Evolutionary conservation across 352 stramenopile species (phyloP), one percentile per base, ranked within the genome.

Genomic region (Phytophthora megakarya): DNA sequence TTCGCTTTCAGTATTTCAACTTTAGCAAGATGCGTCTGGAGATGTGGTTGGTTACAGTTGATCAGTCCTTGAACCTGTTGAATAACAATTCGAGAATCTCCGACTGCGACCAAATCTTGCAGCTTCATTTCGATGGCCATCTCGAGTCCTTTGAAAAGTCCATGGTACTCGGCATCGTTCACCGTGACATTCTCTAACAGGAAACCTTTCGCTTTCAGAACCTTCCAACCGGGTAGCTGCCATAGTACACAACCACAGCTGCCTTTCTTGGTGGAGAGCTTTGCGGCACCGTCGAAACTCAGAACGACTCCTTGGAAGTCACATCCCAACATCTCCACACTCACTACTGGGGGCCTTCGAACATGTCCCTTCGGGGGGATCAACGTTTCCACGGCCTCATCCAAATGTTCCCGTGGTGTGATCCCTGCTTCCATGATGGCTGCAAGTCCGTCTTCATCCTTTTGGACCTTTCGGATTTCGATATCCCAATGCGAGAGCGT

Each of bases 1-100:
- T n/a, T n/a, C n/a, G n/a, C n/a, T n/a, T n/a, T n/a, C n/a, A n/a
- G n/a, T n/a, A n/a, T n/a, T n/a, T n/a, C 11, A 5, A 32, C 26
- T 32, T 32, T 9, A 32, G 9, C 26, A 32, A 5, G 5, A 10
- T 9, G 5, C 26, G 9, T 32, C 15, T 3, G 44, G 15, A n/a
- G n/a, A 12, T 46, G n/a, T 1, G 48, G 48, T 15, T 56, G 48
- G 3, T 56, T 45, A 46, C 48, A 56, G 15, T 46, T 46, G 21
- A 46, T 56, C 8, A 46, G 2, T 5, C 48, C 48, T 18, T 56
- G 48, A 2, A 15, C 21, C 23, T 56, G 48, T 32, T 56, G 48
- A 18, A 46, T 56, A 0, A 37, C 32, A 6, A 46, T 56, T 15
- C 48, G 13, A 2, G 46, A 53, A 28, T 53, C 46, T 11, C 35